Evolutionary conservation across 2,329 filamentous ascomycete species (phyloP), one percentile per base, ranked within the genome.

Genomic region (Penicillium fuscoglaucum): DNA sequence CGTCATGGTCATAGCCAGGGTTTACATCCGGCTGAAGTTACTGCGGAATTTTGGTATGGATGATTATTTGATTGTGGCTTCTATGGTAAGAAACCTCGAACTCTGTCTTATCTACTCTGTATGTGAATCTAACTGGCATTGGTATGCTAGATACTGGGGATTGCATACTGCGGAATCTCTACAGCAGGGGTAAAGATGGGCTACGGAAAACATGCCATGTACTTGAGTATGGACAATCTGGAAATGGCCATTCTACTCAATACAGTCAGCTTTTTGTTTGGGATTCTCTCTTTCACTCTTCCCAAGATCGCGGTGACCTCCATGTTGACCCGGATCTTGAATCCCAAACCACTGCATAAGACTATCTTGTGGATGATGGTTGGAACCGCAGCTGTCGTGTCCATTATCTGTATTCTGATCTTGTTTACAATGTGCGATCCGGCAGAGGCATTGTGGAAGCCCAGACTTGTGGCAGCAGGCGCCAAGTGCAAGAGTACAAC

Each of bases 341-440:
- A 70, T 40, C 70, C 71, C 12, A 61, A 52, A 4, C 17, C 48
- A 17, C 1, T 57, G 2, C 64, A 70, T 12, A 64, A 60, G 8
- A 44, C 58, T 4, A 50, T 45, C 21, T 51, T 72, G 1, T 72
- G 70, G 70, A 24, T 43, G 0, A 55, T 81, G 26, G 70, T 70
- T 1, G 62, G 64, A 5, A 35, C 68, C 6, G 74, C 71, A 24
- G 61, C 73, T 10, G 35, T 72, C 10, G 68, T 71, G 2, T 65
- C 78, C 8, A 55, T 74, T 0, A 68, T 69, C 8, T 76, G 72
- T 43, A 70, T 80, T 19, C 60, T 79, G 17, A 70, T 80, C 6
- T 61, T 80, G 1, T 77, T 80, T 40, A 76, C 72, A 1, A 78
- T 77, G 58, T 82, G 80, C 64, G 67, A 66, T 2, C 80, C 80